These are phyloP conservation scores for Nyssa sinensis DNA, from an alignment of 148 eudicot species.

Conservation along the genomic window DNA sequence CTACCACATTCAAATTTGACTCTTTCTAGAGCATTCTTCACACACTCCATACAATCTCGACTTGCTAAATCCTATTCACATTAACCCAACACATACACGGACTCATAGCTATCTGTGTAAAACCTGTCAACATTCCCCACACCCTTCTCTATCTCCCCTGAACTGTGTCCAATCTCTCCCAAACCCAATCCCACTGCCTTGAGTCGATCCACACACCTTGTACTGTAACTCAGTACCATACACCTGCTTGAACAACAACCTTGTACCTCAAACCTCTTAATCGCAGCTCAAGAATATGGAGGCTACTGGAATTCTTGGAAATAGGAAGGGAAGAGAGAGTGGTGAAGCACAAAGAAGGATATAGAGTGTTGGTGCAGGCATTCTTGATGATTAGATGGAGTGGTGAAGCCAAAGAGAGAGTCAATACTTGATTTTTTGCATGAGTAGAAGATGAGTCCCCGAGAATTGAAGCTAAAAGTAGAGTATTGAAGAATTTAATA, in stretches of 20 bases:
- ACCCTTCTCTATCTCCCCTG: constrained; percentile 52
- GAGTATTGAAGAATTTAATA: constrained; percentile 55
- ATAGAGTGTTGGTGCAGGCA: constrained; percentile 40
- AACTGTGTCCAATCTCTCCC: constrained; percentile 50
- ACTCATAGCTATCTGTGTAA: constrained; percentile 49
- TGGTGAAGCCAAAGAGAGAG: too few relatives aligned
- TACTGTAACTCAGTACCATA: constrained; percentile 49
- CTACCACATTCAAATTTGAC: constrained; percentile 60
- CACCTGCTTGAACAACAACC: constrained; percentile 39
- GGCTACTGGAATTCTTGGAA: constrained; percentile 19
- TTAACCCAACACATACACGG: constrained; percentile 77
- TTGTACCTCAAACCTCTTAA: constrained; percentile 73
- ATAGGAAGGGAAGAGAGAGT: constrained; percentile 25
- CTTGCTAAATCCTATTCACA: constrained; percentile 76
- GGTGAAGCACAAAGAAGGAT: constrained; percentile 45
- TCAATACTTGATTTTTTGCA: too few relatives aligned
- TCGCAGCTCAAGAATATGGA: constrained; percentile 27
- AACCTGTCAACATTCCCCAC: constrained; percentile 57
- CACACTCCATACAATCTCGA: constrained; percentile 68
- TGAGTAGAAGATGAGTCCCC: not conserved
- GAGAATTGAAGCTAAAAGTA: constrained; percentile 12
- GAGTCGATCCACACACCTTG: constrained; percentile 49
- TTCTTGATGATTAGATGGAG: constrained; percentile 42
- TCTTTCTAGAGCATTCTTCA: constrained; percentile 53
- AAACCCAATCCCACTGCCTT: constrained; percentile 41